These are phyloP conservation scores for Citrullus mucosospermus DNA, from an alignment of 306 rosid genomes.

Conservation along the genomic window DNA sequence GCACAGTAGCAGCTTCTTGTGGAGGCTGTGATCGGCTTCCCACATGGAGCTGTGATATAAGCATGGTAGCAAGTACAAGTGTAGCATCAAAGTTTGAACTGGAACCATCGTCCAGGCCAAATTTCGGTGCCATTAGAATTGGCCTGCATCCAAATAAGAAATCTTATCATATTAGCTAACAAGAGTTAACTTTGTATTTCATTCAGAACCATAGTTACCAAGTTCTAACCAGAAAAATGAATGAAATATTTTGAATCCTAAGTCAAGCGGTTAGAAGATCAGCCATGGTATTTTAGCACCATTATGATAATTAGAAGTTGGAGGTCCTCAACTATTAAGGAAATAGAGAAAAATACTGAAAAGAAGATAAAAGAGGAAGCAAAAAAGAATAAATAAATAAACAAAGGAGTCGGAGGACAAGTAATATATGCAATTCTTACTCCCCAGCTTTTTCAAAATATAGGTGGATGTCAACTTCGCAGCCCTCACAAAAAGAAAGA, in stretches of 20 bases:
- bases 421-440: slow-evolving; percentile 33
- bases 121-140: slow-evolving; percentile 82
- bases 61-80: slow-evolving; percentile 94
- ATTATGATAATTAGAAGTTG: not conserved
- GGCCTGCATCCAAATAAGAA: slow-evolving; percentile 42
- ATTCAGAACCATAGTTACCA: not conserved
- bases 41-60: slow-evolving; percentile 62
- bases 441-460: slow-evolving; percentile 87
- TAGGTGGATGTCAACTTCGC: slow-evolving; percentile 83
- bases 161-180: not conserved
- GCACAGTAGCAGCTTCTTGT: slow-evolving; percentile 23
- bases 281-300: not conserved
- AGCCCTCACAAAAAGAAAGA: slow-evolving; percentile 84
- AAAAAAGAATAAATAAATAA: not conserved
- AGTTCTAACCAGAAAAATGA: not conserved
- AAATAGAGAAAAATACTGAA: not conserved
- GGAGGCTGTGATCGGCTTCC: slow-evolving; percentile 46
- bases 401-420: not conserved
- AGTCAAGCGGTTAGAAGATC: not conserved
- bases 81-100: slow-evolving; percentile 77
- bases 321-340: not conserved
- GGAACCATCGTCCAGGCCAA: slow-evolving; percentile 70
- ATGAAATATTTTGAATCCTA: not conserved
- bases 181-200: not conserved
- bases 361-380: not conserved